phyloP scores from a whole-genome alignment of 768 basidiomycete genomes.

The Suillus paluster region DNA sequence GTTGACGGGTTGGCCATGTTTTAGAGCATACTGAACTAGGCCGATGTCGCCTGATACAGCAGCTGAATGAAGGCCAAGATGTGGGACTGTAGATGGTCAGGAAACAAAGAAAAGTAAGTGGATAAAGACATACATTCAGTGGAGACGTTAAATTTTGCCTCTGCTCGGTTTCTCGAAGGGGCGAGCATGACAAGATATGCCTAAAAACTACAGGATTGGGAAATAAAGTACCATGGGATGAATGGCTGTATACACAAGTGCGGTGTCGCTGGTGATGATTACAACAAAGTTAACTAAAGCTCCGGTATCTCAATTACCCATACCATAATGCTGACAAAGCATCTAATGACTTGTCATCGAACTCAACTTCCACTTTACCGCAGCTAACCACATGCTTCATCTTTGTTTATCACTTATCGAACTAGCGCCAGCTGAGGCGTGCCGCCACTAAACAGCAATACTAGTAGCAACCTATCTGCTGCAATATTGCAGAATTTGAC shows the following conservation, averaged over 20 bases:
- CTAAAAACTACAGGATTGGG: not conserved
- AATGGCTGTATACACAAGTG: conserved; percentile 3
- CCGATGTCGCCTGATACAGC: conserved; percentile 88
- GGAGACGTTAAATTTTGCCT: conserved; percentile 56
- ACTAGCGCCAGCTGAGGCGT: not conserved
- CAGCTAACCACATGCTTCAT: too few relatives aligned
- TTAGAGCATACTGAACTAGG: conserved; percentile 90
- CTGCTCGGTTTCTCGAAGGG: conserved; percentile 41
- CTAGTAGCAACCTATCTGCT: too few relatives aligned
- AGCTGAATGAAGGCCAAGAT: conserved; percentile 77
- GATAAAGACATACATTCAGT: conserved; percentile 50
- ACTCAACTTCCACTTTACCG: too few relatives aligned
- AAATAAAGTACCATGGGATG: conserved; percentile 2
- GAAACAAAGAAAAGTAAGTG: not conserved
- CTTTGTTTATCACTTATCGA: not conserved
- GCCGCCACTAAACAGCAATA: not conserved
- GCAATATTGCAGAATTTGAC: too few relatives aligned
- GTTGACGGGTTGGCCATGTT: conserved; percentile 95
- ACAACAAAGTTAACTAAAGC: not conserved
- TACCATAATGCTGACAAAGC: not conserved
- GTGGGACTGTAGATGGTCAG: conserved; percentile 56
- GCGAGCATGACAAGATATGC: conserved; percentile 34
- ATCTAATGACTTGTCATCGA: too few relatives aligned
- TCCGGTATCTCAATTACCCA: conserved; percentile 2
- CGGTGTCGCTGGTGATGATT: conserved; percentile 4